Conservation (phyloP, 768 basidiomycete genomes). For the Suillus discolor region DNA sequence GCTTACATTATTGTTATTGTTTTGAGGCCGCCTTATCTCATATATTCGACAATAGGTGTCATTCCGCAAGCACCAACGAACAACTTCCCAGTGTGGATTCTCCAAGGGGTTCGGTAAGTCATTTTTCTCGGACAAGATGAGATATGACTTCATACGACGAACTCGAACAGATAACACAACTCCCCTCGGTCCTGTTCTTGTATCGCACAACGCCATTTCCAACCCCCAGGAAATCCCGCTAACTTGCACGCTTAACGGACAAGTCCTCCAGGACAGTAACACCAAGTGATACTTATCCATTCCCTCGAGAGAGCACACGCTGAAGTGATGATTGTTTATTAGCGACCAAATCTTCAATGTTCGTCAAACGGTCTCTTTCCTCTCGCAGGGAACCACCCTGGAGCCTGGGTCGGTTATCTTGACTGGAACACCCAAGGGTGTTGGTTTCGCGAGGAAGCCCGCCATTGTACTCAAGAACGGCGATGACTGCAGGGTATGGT, state of each 20-base stretch:
- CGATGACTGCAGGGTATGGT: constrained; percentile 68
- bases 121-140: neutral
- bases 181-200: constrained; percentile 82
- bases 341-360: constrained; percentile 85
- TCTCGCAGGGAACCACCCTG: constrained; percentile 84
- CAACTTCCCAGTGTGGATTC: constrained; percentile 84
- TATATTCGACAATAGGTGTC: constrained; percentile 52
- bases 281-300: constrained; percentile 51
- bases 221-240: constrained; percentile 69
- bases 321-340: neutral
- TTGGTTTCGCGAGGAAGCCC: constrained; percentile 77
- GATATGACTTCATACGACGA: neutral
- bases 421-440: constrained; percentile 82
- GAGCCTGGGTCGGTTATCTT: constrained; percentile 81
- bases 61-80: constrained; percentile 81
- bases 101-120: constrained; percentile 81
- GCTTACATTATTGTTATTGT: neutral
- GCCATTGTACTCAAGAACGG: constrained; percentile 72
- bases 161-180: constrained; percentile 37
- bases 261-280: constrained; percentile 71
- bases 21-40: neutral
- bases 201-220: constrained; percentile 61
- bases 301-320: neutral
- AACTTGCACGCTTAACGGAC: constrained; percentile 66
- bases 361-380: constrained; percentile 73